Conservation (phyloP, 306 rosid genomes). For the Argentina anserina region DNA sequence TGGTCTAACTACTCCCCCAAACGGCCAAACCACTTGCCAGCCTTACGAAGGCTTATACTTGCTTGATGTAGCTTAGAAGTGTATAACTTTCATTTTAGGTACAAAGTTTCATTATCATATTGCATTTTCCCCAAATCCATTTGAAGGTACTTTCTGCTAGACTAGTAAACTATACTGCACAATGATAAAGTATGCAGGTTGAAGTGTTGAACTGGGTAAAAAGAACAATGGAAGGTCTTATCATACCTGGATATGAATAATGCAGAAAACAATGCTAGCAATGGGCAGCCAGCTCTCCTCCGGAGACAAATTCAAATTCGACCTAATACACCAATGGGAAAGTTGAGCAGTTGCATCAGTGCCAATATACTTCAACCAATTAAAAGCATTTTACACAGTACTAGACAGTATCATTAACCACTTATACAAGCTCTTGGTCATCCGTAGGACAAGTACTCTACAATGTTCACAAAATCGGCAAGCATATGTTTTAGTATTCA, state of each 20-base stretch:
- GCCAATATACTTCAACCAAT: background rate
- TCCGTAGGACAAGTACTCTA: background rate
- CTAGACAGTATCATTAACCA: background rate
- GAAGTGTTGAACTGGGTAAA: background rate
- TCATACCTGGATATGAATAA: conserved; percentile 80
- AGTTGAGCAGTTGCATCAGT: background rate
- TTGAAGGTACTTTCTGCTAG: background rate
- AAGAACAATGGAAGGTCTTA: background rate
- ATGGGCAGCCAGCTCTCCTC: conserved; percentile 96
- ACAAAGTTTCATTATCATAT: background rate
- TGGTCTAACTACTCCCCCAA: background rate
- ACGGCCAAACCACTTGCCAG: background rate
- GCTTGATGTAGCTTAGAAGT: background rate
- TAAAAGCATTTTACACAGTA: background rate
- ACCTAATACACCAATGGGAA: conserved; percentile 41
- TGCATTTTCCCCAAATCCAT: background rate
- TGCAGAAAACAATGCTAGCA: conserved; percentile 79
- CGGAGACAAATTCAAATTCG: conserved; percentile 73
- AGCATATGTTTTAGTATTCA: background rate
- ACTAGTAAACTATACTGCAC: background rate
- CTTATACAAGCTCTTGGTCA: background rate
- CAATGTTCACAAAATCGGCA: background rate
- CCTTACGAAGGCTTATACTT: conserved; percentile 1
- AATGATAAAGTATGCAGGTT: background rate
- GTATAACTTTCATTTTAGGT: background rate